Evolutionary conservation across 2,329 filamentous ascomycete genomes (phyloP).

Genomic region (Talaromyces sp.): DNA sequence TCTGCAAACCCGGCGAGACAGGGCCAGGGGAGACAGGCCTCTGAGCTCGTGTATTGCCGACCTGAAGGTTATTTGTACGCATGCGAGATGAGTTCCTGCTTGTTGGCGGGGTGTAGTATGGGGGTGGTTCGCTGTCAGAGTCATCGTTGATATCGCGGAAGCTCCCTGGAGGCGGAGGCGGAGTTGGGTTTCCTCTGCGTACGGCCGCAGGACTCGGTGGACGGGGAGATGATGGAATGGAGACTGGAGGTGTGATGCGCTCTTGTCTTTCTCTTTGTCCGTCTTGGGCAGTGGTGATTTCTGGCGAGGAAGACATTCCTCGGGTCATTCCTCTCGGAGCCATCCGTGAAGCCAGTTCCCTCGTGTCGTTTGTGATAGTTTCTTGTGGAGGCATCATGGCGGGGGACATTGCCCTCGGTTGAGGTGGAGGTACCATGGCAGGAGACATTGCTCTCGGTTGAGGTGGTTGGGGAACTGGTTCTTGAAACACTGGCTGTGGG

Average conservation of each 20-base stretch:
- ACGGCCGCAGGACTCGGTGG: background rate
- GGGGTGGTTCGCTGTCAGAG: constrained; percentile 30
- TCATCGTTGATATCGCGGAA: background rate
- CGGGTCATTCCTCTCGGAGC: background rate
- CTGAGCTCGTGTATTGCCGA: constrained; percentile 38
- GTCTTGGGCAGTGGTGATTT: background rate
- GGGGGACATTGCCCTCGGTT: background rate
- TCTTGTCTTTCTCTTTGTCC: background rate
- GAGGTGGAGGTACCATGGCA: background rate
- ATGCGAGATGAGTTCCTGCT: constrained; percentile 39
- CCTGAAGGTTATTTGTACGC: constrained; percentile 55
- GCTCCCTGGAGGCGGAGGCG: background rate
- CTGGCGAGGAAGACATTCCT: background rate
- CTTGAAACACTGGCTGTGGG: background rate
- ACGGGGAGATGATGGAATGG: background rate
- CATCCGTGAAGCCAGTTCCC: background rate
- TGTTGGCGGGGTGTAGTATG: constrained; percentile 42
- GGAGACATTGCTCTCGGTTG: background rate
- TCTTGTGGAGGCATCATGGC: background rate
- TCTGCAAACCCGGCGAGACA: constrained; percentile 57
- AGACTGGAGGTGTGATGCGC: background rate
- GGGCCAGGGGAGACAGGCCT: constrained; percentile 57
- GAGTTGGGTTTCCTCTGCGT: background rate
- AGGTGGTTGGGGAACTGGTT: background rate
- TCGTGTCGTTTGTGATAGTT: background rate